Evolutionary conservation across 306 rosid species (phyloP), one percentile per base, ranked within the genome.

Genomic region (Prunus mira): DNA sequence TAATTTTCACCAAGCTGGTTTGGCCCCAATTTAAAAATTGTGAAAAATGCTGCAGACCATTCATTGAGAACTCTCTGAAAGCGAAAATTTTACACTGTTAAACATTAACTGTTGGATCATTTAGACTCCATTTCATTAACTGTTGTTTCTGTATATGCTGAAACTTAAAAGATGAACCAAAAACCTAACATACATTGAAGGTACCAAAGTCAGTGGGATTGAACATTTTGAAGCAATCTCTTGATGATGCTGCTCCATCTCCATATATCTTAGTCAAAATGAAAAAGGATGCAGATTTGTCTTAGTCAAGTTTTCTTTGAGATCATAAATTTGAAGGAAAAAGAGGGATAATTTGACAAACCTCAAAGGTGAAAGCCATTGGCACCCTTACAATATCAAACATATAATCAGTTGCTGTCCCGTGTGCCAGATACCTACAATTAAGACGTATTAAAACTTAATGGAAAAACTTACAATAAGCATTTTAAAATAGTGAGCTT

Each of bases 311-410:
- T 50, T 27, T 73, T 14, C 63, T 7, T 5, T 41, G 30, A 27
- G n/a, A 61, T 60, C 13, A 24, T 50, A 65, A 74, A 58, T 54
- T 68, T 68, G 12, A 43, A 6, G 55, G 78, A 56, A 81, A 82
- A 65, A 56, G 57, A 4, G 71, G 51, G 12, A 38, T 67, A 28
- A 47, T 66, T 65, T 38, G 76, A 78, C 91, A 83, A 79, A 96
- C 99, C 99, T 96, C 99, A 78, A 96, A 96, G 70, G 99, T 96
- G 88, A 92, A 92, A 18, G 99, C 88, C 99, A 96, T 82, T 49
- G 99, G 98, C 75, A 91, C 89, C 88, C 81, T 87, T 75, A 76
- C 90, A 72, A 91, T 79, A 79, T 96, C 99, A 73, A 84, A 91
- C 97, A 92, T 92, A 87, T 78, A 96, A 89, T 96, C 99, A 20